These are phyloP conservation scores for Schoenoplectus tabernaemontani DNA, from an alignment of 202 grass and related monocot genomes.

Conservation along the genomic window DNA sequence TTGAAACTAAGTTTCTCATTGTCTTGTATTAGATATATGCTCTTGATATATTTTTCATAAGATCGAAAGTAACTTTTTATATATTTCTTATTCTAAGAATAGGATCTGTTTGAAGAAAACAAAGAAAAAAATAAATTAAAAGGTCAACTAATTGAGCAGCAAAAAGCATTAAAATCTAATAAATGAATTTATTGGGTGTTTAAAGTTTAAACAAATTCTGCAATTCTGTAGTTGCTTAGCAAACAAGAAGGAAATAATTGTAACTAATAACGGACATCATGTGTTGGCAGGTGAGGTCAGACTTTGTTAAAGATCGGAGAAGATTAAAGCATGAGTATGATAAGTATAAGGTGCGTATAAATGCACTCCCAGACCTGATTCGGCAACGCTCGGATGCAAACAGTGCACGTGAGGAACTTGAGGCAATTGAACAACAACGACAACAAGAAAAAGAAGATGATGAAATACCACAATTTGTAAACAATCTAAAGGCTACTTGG, in stretches of 20 bases:
- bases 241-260: not conserved
- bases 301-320: slow-evolving; percentile 23
- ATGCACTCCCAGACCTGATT: slow-evolving; percentile 25
- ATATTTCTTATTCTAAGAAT: not conserved
- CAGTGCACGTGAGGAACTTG: slow-evolving; percentile 17
- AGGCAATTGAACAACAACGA: slow-evolving; percentile 8
- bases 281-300: slow-evolving; percentile 13
- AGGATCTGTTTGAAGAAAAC: not conserved
- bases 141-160: not conserved
- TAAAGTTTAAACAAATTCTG: not conserved
- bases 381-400: slow-evolving; percentile 19
- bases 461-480: not conserved
- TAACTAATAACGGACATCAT: not conserved
- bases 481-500: slow-evolving; percentile 33
- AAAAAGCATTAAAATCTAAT: not conserved
- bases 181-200: not conserved
- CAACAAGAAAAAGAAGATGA: slow-evolving; percentile 21
- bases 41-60: not conserved
- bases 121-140: not conserved
- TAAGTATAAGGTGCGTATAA: slow-evolving; percentile 24
- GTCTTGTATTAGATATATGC: not conserved
- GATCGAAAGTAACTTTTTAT: not conserved
- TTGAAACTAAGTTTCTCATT: not conserved
- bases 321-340: slow-evolving; percentile 24
- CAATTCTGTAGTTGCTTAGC: too few species aligned